Base-by-base conservation (phyloP, 2,329 filamentous ascomycete genomes). In the Chaetomium sp. region DNA sequence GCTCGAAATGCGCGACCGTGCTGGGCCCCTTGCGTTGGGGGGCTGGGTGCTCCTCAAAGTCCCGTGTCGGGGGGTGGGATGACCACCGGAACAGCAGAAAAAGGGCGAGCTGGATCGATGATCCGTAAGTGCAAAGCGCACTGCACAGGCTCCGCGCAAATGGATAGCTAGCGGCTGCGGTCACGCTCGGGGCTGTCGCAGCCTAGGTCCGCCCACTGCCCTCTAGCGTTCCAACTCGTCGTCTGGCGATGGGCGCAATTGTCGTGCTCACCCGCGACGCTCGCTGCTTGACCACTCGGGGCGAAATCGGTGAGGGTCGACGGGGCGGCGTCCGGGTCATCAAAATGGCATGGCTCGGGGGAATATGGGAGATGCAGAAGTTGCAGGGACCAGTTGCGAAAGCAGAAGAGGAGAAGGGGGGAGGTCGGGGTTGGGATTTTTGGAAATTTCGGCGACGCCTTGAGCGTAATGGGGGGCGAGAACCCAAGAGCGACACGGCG, bases 391-490 rank as follows among this genome's bases (percentile, higher is more conserved):
- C 64, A 65, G 64, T 67, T 67, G 67, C 56, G 60, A 60, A 64
- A 68, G 65, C 63, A 53, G 61, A 63, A 60, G 56, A 67, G 65
- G 67, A 65, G 64, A 57, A 66, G 63, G 57, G 66, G 54, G 63
- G 65, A 67, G 67, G 50, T 35, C 66, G 67, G 68, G 70, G 66
- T 70, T 70, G 69, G 69, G 67, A 64, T 68, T 72, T 71, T 69
- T 68, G 61, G 70, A 71, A 69, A 69, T 71, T 72, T 72, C 69
- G 68, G 69, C 68, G 68, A 69, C 67, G 67, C 65, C 57, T 70
- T 68, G 70, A 67, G 64, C 66, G 68, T 65, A 67, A 71, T 71
- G 65, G 69, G 69, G 69, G 69, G 68, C 64, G 66, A 67, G 65
- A 68, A 66, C 67, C 67, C 69, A 70, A 66, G 67, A 70, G 66